Evolutionary conservation across 768 basidiomycete genomes (phyloP), one percentile per base, ranked within the genome.

Genomic region (Boletus reticuloceps): DNA sequence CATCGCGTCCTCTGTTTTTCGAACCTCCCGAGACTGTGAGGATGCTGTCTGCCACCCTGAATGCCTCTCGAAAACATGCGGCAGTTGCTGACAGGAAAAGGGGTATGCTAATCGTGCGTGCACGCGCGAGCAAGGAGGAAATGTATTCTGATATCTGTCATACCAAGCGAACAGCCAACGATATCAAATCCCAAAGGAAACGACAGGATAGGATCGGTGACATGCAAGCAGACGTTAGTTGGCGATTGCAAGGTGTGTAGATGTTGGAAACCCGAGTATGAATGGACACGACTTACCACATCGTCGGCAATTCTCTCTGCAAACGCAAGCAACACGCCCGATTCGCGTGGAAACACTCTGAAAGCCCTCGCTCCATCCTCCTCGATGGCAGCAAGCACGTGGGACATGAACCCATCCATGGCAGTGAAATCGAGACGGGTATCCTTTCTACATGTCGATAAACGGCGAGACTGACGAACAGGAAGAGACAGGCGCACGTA

Each of bases 371-470:
- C 77, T 1, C 94, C 95, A 58, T 98, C 87, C 39, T 87, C 83
- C 4, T 73, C 67, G 19, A 98, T 78, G 5, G 88, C 78, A 9
- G 73, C 67, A 7, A 95, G 66, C 12, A 94, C 76, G 41, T 79
- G 78, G 1, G 75, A 75, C 76, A 98, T 94, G 72, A 95, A 98
- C 20, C 75, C 80, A 67, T 96, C 93, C 97, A 99, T 98, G 2
- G 96, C 82, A 25, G 86, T 87, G 67, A 99, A 98, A 67, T 91
- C 85, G 34, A 98, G 79, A 39, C 76, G 74, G 34, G 78, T 75
- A n/a, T 82, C 79, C 49, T 74, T 70, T 42, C 84, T 86, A 61
- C 16, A 32, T 1, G 6, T 29, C 17, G 34, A 25, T 60, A 20
- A 58, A 46, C 7, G 41, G 8, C 50, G 29, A 37, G 17, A 46